Conservation (phyloP, 2,329 filamentous ascomycete genomes). For the Onygena corvina region DNA sequence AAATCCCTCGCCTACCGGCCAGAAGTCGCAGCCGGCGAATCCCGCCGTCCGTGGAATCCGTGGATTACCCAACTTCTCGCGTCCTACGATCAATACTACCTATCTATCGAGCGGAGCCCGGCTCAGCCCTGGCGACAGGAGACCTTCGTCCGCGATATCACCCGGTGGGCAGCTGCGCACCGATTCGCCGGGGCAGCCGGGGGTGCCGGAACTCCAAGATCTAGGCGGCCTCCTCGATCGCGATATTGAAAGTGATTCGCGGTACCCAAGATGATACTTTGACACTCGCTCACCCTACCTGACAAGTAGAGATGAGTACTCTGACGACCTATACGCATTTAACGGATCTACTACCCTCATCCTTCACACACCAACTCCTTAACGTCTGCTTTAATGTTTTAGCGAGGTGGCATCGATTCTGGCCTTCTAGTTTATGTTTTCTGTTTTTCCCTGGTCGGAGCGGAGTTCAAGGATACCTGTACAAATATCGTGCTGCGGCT, state of each 20-base stretch:
- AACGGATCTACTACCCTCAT: not conserved
- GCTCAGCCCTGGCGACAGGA: not conserved
- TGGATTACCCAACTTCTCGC: constrained; percentile 14
- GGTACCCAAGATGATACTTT: not conserved
- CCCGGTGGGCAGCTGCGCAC: not conserved
- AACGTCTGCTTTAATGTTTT: not conserved
- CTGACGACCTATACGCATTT: not conserved
- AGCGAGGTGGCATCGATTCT: not conserved
- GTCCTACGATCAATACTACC: constrained; percentile 6
- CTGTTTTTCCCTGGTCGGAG: not conserved
- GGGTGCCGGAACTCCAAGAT: constrained; percentile 28
- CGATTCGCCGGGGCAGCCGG: not conserved
- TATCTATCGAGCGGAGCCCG: not conserved
- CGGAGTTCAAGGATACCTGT: not conserved
- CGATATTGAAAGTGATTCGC: constrained; percentile 10
- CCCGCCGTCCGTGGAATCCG: not conserved
- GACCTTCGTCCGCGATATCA: not conserved
- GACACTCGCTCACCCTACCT: not conserved
- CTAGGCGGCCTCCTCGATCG: constrained; percentile 31
- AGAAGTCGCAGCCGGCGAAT: constrained; percentile 8
- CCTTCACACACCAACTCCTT: not conserved
- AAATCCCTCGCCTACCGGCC: constrained; percentile 12
- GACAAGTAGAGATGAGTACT: not conserved
- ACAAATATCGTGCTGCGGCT: not conserved
- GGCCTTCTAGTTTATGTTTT: too few species aligned